Conservation (phyloP, 148 eudicot species). For the Vaccinium darrowii region DNA sequence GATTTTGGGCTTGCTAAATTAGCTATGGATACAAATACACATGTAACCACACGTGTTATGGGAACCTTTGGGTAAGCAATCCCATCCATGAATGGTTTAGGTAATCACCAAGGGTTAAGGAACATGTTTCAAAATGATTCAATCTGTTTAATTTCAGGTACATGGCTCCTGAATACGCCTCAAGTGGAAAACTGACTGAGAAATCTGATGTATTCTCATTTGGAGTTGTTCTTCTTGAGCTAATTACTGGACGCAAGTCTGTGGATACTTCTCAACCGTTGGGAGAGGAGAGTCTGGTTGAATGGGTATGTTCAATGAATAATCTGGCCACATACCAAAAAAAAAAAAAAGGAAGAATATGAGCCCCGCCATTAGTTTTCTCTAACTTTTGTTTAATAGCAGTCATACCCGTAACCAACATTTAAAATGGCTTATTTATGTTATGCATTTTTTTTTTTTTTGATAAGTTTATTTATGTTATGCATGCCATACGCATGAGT, state of each 20-base stretch:
- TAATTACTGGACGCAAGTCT: slow-evolving; percentile 86
- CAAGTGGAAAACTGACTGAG: slow-evolving; percentile 88
- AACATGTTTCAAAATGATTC: slow-evolving; percentile 7
- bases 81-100: neutral
- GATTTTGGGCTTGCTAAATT: slow-evolving; percentile 95
- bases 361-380: neutral
- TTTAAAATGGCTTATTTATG: neutral
- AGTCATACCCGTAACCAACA: neutral
- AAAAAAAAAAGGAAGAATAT: neutral
- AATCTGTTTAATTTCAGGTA: slow-evolving; percentile 50
- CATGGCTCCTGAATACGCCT: slow-evolving; percentile 97
- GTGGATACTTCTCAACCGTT: slow-evolving; percentile 74
- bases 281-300: slow-evolving; percentile 85
- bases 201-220: slow-evolving; percentile 90
- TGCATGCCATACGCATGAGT: slow-evolving; percentile 2
- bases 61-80: slow-evolving; percentile 87
- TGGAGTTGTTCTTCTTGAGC: slow-evolving; percentile 94
- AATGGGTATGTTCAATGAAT: slow-evolving; percentile 64
- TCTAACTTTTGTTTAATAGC: neutral
- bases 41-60: slow-evolving; percentile 89
- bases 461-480: slow-evolving; percentile 7
- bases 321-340: neutral
- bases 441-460: no score
- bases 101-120: neutral
- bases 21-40: slow-evolving; percentile 66